Percentiles rank a stretch among this genome's conserved stretches.
Evolutionary conservation across 1,284 basidiomycete genomes (phyloP).

Genomic region (Heterobasidion irregulare): DNA sequence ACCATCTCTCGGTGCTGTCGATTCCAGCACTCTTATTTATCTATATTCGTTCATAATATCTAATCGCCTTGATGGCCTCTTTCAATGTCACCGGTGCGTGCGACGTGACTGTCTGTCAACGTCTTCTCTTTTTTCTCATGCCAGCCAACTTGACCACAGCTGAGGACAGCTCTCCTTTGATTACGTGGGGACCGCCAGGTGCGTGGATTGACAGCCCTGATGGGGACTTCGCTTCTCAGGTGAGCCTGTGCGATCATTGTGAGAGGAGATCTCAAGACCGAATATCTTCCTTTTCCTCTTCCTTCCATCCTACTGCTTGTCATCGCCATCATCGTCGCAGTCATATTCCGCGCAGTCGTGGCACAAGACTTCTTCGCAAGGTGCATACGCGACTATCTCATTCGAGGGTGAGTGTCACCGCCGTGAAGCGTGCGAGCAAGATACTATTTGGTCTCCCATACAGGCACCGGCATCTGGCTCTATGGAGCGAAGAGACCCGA

Average conservation of each 20-base stretch:
- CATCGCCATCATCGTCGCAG: conserved; percentile 13
- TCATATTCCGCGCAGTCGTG: conserved; percentile 31
- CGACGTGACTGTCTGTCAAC: background rate
- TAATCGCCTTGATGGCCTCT: conserved; percentile 35
- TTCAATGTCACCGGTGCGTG: conserved; percentile 32
- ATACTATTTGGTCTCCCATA: background rate
- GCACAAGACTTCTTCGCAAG: conserved; percentile 28
- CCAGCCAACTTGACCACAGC: conserved; percentile 18
- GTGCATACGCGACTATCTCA: conserved; percentile 32
- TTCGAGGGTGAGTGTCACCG: conserved; percentile 27
- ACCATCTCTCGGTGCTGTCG: conserved; percentile 12
- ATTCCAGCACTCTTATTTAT: conserved; percentile 5
- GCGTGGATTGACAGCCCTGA: conserved; percentile 34
- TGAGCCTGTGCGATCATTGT: conserved; percentile 14
- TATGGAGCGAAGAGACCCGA: conserved; percentile 36
- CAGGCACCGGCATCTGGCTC: conserved; percentile 41
- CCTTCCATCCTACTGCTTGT: background rate
- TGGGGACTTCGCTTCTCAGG: conserved; percentile 26
- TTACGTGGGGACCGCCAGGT: conserved; percentile 31
- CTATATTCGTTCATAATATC: conserved; percentile 11
- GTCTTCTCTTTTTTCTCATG: conserved; percentile 1
- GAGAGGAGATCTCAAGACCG: too few species aligned
- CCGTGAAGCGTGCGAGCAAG: background rate
- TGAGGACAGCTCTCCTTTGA: conserved; percentile 38
- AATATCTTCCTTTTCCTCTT: background rate